Conservation (phyloP, 768 basidiomycete genomes). For the Boletellus sp. region DNA sequence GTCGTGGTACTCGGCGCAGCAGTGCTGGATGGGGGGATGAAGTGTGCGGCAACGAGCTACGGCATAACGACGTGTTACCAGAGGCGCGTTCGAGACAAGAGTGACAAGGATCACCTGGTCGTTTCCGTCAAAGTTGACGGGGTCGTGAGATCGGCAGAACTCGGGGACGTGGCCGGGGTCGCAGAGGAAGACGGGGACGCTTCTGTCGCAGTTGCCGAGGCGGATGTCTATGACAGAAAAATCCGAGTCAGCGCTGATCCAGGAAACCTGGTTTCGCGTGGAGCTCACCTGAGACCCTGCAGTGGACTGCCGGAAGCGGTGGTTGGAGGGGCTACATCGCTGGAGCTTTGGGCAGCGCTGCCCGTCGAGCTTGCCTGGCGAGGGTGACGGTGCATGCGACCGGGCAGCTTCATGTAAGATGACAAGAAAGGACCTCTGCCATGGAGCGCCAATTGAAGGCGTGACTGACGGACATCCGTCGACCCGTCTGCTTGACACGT, state of each 20-base stretch:
- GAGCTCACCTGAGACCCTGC: neutral
- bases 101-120: slow-evolving; percentile 12
- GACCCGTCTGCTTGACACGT: too few relatives aligned
- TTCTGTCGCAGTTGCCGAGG: neutral
- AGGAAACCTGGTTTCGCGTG: too few relatives aligned
- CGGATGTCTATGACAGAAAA: slow-evolving; percentile 1
- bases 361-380: neutral
- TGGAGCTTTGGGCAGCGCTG: neutral
- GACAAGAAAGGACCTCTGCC: too few relatives aligned
- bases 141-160: neutral
- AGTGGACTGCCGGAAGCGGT: neutral
- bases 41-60: slow-evolving; percentile 7
- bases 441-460: too few relatives aligned
- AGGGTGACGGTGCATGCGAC: neutral
- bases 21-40: neutral
- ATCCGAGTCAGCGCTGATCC: neutral
- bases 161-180: too few relatives aligned
- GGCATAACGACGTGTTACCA: neutral
- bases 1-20: neutral
- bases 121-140: slow-evolving; percentile 1
- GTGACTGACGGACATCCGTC: too few relatives aligned
- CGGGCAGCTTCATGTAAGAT: too few relatives aligned
- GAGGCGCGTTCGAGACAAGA: neutral
- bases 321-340: neutral
- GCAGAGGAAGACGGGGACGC: too few relatives aligned